A percentile compares a stretch with the other conserved stretches of the same genome.
Evolutionary conservation across 352 stramenopile species (phyloP).

Genomic region (Phytophthora foliorum): DNA sequence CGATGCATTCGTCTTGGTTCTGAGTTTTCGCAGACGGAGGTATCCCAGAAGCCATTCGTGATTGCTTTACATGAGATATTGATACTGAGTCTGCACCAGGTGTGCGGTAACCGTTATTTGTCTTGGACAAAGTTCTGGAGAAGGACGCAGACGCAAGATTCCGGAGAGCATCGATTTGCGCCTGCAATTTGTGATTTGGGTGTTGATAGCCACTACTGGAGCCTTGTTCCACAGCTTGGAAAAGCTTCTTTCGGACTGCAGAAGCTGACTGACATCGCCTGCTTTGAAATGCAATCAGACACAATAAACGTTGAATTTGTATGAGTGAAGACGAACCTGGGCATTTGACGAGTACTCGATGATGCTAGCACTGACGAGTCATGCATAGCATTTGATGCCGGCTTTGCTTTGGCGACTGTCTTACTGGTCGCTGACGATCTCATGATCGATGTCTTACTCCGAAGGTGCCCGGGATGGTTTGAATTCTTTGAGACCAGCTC

Average conservation of each 20-base stretch:
- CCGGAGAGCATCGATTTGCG: constrained; percentile 50
- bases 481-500: constrained; percentile 22
- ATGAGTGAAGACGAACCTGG: constrained; percentile 23
- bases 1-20: constrained; percentile 38
- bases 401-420: constrained; percentile 11
- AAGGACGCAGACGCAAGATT: constrained; percentile 35
- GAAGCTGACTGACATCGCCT: constrained; percentile 79
- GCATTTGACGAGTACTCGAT: constrained; percentile 35
- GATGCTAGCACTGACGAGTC: constrained; percentile 22
- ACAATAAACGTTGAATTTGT: neutral
- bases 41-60: constrained; percentile 1
- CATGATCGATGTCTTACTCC: constrained; percentile 34
- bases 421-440: constrained; percentile 19
- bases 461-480: constrained; percentile 22
- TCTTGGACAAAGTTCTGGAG: constrained; percentile 13
- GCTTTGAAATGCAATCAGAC: neutral
- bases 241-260: constrained; percentile 72
- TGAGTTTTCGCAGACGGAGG: constrained; percentile 9
- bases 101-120: constrained; percentile 15
- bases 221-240: constrained; percentile 63
- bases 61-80: constrained; percentile 12
- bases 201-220: constrained; percentile 35
- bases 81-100: constrained; percentile 11
- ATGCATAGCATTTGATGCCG: neutral
- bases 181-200: constrained; percentile 42